Percentiles rank a stretch among this genome's conserved stretches.
Conservation (phyloP, 2,329 filamentous ascomycete genomes). For the Neonectria magnoliae region DNA sequence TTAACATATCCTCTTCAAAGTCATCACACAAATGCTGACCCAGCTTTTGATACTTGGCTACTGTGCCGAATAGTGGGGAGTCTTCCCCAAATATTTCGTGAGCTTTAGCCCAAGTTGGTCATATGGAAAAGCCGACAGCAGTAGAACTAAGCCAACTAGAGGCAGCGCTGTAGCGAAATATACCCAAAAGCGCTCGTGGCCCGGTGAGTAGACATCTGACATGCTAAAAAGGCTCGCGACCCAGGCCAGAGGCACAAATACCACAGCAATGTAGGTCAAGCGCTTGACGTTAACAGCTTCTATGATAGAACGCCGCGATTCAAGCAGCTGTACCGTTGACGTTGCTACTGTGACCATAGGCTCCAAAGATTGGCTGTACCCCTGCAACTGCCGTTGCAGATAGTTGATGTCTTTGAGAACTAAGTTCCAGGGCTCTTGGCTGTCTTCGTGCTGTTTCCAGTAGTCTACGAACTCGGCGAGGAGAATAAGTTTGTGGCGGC, state of each 20-base stretch:
- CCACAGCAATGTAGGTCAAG: constrained; percentile 12
- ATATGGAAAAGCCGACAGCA: constrained; percentile 5
- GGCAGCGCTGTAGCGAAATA: constrained; percentile 12
- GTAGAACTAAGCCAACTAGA: constrained; percentile 4
- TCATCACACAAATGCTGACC: too few relatives aligned
- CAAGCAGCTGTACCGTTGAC: constrained; percentile 34
- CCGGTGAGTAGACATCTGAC: constrained; percentile 6
- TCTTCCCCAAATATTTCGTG: too few relatives aligned
- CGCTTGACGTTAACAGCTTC: constrained; percentile 21
- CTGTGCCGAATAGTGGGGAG: too few relatives aligned
- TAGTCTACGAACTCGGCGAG: neutral
- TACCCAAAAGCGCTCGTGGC: constrained; percentile 4
- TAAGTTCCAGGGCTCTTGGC: neutral
- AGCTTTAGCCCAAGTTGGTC: neutral
- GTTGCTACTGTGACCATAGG: too few relatives aligned
- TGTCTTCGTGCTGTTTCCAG: neutral
- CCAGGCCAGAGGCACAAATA: constrained; percentile 12
- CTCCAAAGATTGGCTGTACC: constrained; percentile 27
- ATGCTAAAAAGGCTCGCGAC: constrained; percentile 16
- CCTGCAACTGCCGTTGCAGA: constrained; percentile 12
- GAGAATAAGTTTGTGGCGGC: constrained; percentile 24
- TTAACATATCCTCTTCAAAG: too few relatives aligned
- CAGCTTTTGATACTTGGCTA: too few relatives aligned
- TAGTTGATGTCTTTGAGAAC: neutral
- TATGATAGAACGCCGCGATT: constrained; percentile 27